Base-by-base conservation (phyloP, 805 yeast genomes). In the Naumovozyma castellii region DNA sequence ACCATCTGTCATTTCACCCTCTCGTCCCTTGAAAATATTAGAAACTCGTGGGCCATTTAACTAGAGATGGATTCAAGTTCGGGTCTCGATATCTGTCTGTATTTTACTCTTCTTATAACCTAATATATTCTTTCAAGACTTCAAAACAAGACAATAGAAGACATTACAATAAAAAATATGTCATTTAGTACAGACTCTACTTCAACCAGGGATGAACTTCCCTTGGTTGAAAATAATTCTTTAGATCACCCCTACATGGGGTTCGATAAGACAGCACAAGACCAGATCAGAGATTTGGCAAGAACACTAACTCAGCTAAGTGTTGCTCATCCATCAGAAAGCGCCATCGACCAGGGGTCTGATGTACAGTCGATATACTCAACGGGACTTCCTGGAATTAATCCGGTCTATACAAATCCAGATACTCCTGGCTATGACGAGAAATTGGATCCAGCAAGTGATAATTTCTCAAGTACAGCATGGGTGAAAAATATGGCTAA, bases 401-500 rank as follows among this genome's bases (percentile, higher is more conserved):
- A 56, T 35, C 62, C 61, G 5, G 47, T 56, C 10, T 51, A 43
- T 20, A 38, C 43, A 12, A 43, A 36, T 18, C 33, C 46, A 10
- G 42, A 43, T 14, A 46, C 45, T 12, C 43, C 48, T 3, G 45
- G 46, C 3, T 59, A 59, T 38, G 59, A 65, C 38, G 67, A 72
- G n/a, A 50, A 65, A 38, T 63, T 80, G 48, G 76, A 80, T 51
- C 87, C 87, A 1, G 63, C 66, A 17, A 65, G 73, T 38, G 79
- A 73, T n/a, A 53, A 69, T 5, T 80, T 80, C 54, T 70, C 72
- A 47, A 68, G 82, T 38, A 73, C 71, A 50, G 73, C 70, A 40
- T 80, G 87, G 87, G 77, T 80, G 40, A 76, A 76, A 52, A 80
- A 80, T 49, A 57, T 78, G 62, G 66, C 78, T 43, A 74, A 73